Evolutionary conservation across 768 basidiomycete species (phyloP).

Genomic region (Macrolepiota fuliginosa): DNA sequence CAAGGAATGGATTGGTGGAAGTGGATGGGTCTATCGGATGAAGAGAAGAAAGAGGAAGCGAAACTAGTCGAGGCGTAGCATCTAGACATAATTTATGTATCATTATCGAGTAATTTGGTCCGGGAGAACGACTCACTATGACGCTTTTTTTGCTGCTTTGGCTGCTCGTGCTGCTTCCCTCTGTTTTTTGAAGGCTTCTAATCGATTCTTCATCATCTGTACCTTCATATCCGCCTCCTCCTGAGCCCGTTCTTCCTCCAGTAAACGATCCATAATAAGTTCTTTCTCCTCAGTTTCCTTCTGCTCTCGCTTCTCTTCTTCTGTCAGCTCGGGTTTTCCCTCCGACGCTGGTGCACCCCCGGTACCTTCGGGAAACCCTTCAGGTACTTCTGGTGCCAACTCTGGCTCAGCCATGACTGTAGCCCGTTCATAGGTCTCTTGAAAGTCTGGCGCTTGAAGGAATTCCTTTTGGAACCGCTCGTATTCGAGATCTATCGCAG

Average conservation of each 20-base stretch:
- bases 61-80: constrained; percentile 2
- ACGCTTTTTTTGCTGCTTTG: constrained; percentile 1
- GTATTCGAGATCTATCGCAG: constrained; percentile 68
- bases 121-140: constrained; percentile 2
- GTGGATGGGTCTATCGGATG: constrained; percentile 48
- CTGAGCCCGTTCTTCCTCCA: constrained; percentile 85
- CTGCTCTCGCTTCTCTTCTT: constrained; percentile 43
- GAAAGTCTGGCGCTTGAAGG: constrained; percentile 38
- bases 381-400: constrained; percentile 40
- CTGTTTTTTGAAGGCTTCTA: constrained; percentile 54
- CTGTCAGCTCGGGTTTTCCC: constrained; percentile 32
- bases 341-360: constrained; percentile 23
- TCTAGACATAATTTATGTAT: constrained; percentile 6
- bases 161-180: constrained; percentile 26
- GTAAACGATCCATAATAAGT: constrained; percentile 79
- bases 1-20: constrained; percentile 75
- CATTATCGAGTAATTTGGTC: neutral
- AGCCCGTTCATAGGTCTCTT: constrained; percentile 62
- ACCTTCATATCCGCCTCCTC: constrained; percentile 86
- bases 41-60: constrained; percentile 19
- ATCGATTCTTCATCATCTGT: constrained; percentile 54
- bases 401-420: constrained; percentile 72
- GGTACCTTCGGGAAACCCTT: constrained; percentile 43
- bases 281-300: constrained; percentile 75
- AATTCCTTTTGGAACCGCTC: constrained; percentile 68